These are phyloP conservation scores for Raffaelea albimanens DNA, from an alignment of 2,329 filamentous ascomycete species.

Conservation along the genomic window DNA sequence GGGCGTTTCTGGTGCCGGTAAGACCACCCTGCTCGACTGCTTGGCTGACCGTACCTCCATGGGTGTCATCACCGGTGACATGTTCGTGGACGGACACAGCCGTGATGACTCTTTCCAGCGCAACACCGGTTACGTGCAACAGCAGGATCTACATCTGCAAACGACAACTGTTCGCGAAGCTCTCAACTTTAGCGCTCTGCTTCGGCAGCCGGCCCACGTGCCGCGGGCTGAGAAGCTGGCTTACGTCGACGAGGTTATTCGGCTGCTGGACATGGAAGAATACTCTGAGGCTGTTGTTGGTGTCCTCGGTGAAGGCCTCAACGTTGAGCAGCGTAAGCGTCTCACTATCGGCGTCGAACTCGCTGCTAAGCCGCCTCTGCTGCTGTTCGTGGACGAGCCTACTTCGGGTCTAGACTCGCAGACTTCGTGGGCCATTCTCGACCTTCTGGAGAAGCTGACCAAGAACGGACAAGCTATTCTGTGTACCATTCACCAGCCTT, in stretches of 20 bases:
- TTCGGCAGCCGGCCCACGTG: conserved; percentile 73
- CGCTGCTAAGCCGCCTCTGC: conserved; percentile 77
- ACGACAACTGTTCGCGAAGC: conserved; percentile 84
- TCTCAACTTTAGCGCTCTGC: conserved; percentile 72
- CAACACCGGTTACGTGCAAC: conserved; percentile 85
- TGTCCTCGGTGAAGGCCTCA: conserved; percentile 77
- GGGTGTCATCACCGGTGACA: conserved; percentile 80
- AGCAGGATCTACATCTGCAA: conserved; percentile 80
- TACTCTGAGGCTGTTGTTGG: conserved; percentile 88
- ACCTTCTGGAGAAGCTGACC: conserved; percentile 80
- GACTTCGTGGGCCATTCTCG: conserved; percentile 84
- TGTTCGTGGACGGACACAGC: conserved; percentile 56
- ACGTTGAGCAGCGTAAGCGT: conserved; percentile 61
- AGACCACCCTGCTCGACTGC: conserved; percentile 81
- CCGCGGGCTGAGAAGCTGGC: conserved; percentile 69
- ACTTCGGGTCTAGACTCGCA: conserved; percentile 90
- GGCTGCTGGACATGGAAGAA: conserved; percentile 79
- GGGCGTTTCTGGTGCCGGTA: conserved; percentile 85
- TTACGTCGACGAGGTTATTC: conserved; percentile 86
- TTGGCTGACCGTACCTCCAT: conserved; percentile 79
- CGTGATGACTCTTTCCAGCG: conserved; percentile 80
- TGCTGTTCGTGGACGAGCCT: conserved; percentile 92
- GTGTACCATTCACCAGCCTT: conserved; percentile 92
- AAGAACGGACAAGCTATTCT: conserved; percentile 84
- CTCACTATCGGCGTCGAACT: conserved; percentile 90